Evolutionary conservation across 2,329 filamentous ascomycete species (phyloP), one percentile per base, ranked within the genome.

Genomic region (Balansia obtecta): DNA sequence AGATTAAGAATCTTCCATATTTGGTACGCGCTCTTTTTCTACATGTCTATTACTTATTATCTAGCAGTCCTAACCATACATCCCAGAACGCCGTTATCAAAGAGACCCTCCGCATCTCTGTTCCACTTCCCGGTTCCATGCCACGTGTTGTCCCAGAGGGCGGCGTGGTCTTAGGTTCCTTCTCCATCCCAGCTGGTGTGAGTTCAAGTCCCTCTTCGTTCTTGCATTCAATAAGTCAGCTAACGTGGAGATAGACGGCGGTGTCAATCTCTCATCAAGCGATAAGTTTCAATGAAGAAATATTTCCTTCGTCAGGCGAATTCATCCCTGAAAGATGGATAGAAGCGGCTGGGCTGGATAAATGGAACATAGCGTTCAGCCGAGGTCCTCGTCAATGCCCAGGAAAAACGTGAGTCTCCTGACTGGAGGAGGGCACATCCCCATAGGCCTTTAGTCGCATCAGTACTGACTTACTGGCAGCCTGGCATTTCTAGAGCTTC

Each of bases 11-110:
- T 30, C 33, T 46, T n/a, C 45, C 45, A 9, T 46, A 46, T 39
- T 33, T 46, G 9, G 44, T 45, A 15, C 10, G 44, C 22, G 30
- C 30, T 37, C n/a, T 13, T 37, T 2, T 18, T 45, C 11, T 8
- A 8, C 15, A 6, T 5, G 12, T 30, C 32, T 34, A 12, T 34
- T 34, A 34, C 7, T 12, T 8, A 34, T 8, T 12, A 7, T 34
- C 32, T 34, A 12, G 32, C 32, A 34, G 7, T 34, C 32, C 32
- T 34, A 34, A 34, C 32, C 12, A 12, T 34, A 7, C 32, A 12
- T 34, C 12, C 10, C n/a, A 46, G 45, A 46, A 46, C 33, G 45
- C 45, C 33, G 45, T 46, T 11, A 38, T 46, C 18, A 46, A 46
- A 32, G 45, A 46, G 34, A 46, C 45, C 10, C 45, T 46, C 2